Conservation (phyloP, 164 flowering plant genomes). For the Piper betle region DNA sequence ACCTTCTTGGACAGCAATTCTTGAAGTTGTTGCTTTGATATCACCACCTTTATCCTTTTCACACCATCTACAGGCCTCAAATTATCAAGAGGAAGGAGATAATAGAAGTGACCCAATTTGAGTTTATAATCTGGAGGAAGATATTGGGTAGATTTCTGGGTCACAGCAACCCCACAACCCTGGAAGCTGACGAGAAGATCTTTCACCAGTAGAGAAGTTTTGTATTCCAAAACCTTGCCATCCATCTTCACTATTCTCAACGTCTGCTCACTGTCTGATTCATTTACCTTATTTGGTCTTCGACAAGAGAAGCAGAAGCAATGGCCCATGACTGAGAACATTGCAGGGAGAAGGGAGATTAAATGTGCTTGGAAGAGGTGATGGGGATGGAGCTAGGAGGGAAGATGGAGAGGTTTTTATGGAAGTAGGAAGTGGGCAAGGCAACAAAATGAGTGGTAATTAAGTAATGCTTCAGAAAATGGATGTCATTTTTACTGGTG, state of each 20-base stretch:
- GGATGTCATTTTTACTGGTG: neutral
- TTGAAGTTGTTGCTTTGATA: too few species aligned
- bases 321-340: constrained; percentile 15
- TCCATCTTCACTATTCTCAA: constrained; percentile 17
- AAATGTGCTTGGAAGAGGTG: too few species aligned
- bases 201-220: constrained; percentile 15
- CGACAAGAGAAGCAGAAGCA: constrained; percentile 10
- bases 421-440: neutral
- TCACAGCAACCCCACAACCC: constrained; percentile 7
- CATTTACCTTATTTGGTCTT: constrained; percentile 1
- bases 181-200: constrained; percentile 15
- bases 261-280: neutral
- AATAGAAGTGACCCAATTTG: constrained; percentile 20
- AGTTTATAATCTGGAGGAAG: constrained; percentile 20
- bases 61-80: neutral
- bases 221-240: constrained; percentile 21
- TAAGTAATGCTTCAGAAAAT: neutral
- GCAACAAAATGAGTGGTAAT: neutral
- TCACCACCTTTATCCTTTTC: constrained; percentile 30
- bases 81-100: constrained; percentile 9
- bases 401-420: neutral
- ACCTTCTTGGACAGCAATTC: constrained; percentile 20
- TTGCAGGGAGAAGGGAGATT: neutral
- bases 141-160: constrained; percentile 8
- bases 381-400: neutral